phyloP scores from a whole-genome alignment of 768 basidiomycete species.

The Panellus pusillus region DNA sequence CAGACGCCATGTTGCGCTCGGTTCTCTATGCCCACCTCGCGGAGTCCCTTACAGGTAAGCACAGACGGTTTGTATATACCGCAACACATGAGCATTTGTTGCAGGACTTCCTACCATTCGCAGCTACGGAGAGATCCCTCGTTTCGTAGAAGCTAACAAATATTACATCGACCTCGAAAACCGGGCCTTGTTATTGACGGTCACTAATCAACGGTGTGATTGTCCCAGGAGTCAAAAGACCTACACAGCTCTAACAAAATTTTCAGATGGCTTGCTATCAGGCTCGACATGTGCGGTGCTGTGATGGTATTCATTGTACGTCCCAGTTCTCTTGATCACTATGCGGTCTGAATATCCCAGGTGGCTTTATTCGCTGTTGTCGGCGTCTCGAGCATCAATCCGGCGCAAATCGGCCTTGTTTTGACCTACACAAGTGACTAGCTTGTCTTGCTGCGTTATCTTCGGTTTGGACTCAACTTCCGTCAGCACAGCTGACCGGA shows the following conservation, averaged over 20 bases:
- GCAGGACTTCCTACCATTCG: constrained; percentile 64
- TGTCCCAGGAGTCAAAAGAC: not conserved
- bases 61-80: not conserved
- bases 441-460: not conserved
- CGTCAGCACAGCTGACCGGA: constrained; percentile 49
- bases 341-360: constrained; percentile 26
- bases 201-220: constrained; percentile 61
- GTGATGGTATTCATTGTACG: constrained; percentile 55
- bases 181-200: constrained; percentile 64
- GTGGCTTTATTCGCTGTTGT: constrained; percentile 67
- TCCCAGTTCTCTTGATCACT: not conserved
- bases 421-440: constrained; percentile 63
- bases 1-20: constrained; percentile 72
- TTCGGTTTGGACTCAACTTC: not conserved
- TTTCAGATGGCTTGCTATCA: constrained; percentile 64
- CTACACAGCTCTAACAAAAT: not conserved
- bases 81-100: not conserved
- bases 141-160: constrained; percentile 66
- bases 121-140: constrained; percentile 62
- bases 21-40: constrained; percentile 77
- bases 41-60: constrained; percentile 64
- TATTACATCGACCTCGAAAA: constrained; percentile 74
- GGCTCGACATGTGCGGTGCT: constrained; percentile 70
- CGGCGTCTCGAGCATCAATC: constrained; percentile 54
- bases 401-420: constrained; percentile 71